phyloP scores from a whole-genome alignment of 768 basidiomycete species.

The Exidia glandulosa region DNA sequence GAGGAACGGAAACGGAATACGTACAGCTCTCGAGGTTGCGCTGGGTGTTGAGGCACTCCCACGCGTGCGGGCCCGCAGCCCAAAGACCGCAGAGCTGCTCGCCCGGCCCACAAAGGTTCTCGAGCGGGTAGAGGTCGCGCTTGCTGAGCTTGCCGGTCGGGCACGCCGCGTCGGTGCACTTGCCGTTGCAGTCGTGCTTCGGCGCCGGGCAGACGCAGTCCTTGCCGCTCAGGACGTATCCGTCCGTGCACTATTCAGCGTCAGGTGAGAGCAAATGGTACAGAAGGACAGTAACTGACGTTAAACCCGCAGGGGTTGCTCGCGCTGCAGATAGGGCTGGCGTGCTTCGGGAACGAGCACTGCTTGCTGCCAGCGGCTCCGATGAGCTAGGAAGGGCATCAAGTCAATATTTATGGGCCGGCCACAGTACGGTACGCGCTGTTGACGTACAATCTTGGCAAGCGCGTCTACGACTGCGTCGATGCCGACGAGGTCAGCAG shows the following conservation, averaged over 20 bases:
- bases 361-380: conserved; percentile 7
- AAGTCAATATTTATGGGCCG: not conserved
- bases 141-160: conserved; percentile 3
- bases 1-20: conserved; percentile 14
- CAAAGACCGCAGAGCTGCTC: conserved; percentile 33
- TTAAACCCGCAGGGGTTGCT: conserved; percentile 33
- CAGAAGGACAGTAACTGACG: conserved; percentile 29
- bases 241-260: not conserved
- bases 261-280: conserved; percentile 13
- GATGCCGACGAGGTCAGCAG: conserved; percentile 21
- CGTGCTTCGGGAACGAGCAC: conserved; percentile 31
- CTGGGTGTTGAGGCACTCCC: conserved; percentile 39
- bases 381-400: too few relatives aligned
- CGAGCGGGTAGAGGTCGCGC: conserved; percentile 6
- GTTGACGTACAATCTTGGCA: conserved; percentile 24
- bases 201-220: conserved; percentile 33
- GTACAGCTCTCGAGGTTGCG: conserved; percentile 43
- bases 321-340: conserved; percentile 24
- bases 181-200: conserved; percentile 36
- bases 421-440: not conserved
- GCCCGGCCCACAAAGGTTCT: conserved; percentile 25
- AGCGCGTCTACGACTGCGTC: conserved; percentile 19
- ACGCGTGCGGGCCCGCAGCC: conserved; percentile 19
- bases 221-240: conserved; percentile 7
- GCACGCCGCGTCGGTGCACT: conserved; percentile 19